These are phyloP conservation scores for Aspergillus sp. DNA, from an alignment of 2,329 filamentous ascomycete species.

Conservation along the genomic window DNA sequence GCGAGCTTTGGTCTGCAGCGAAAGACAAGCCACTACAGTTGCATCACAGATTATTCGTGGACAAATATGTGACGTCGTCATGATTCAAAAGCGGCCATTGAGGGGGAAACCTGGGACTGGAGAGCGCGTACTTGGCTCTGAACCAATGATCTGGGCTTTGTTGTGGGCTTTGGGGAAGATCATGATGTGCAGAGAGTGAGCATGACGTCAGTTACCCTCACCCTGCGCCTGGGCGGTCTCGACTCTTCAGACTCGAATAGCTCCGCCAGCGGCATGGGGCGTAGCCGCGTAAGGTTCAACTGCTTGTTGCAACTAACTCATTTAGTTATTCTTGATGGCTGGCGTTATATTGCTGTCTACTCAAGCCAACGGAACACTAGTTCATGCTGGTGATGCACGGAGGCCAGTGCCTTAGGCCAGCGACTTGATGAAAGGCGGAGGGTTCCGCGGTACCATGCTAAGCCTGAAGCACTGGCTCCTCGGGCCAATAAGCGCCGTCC, in stretches of 20 bases:
- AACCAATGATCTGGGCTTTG: conserved; percentile 15
- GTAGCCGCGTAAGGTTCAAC: neutral
- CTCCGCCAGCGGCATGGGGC: neutral
- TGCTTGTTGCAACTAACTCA: neutral
- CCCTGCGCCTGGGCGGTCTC: neutral
- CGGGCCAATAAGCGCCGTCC: too few relatives aligned
- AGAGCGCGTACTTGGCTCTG: conserved; percentile 1
- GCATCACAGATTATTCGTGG: conserved; percentile 1
- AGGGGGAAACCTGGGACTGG: neutral
- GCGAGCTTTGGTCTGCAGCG: neutral
- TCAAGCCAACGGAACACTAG: too few relatives aligned
- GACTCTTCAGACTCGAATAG: neutral
- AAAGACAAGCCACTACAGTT: conserved; percentile 8
- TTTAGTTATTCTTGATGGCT: too few relatives aligned
- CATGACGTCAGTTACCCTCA: conserved; percentile 10
- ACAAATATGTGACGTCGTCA: conserved; percentile 30
- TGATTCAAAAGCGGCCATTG: conserved; percentile 17
- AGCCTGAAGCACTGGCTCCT: too few relatives aligned
- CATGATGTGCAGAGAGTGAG: conserved; percentile 3
- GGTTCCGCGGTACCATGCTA: too few relatives aligned
- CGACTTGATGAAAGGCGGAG: too few relatives aligned
- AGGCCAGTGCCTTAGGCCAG: too few relatives aligned
- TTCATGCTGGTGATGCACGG: too few relatives aligned
- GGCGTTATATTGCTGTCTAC: too few relatives aligned
- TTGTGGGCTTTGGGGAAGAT: neutral